Conservation (phyloP, 2,329 filamentous ascomycete species). For the Geosmithia morbida region DNA sequence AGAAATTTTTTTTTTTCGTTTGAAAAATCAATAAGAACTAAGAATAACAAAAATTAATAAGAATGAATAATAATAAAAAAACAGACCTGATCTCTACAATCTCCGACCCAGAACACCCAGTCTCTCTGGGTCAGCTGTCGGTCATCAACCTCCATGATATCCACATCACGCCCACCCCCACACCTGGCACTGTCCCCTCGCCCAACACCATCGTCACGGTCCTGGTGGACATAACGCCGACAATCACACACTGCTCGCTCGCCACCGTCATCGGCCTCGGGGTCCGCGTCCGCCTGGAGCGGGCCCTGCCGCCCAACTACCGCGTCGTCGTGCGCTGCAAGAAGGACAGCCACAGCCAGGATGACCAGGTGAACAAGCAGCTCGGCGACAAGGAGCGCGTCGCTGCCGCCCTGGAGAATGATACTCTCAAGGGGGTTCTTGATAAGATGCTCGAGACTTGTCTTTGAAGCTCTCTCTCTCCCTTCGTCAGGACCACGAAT, state of each 20-base stretch:
- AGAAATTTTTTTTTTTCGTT: too few species aligned
- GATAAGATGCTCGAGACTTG: constrained; percentile 91
- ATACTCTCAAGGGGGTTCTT: constrained; percentile 73
- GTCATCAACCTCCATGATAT: constrained; percentile 97
- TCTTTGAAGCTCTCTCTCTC: constrained; percentile 15
- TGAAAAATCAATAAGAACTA: too few species aligned
- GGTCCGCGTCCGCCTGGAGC: constrained; percentile 80
- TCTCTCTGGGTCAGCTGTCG: constrained; percentile 82
- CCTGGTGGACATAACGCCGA: constrained; percentile 82
- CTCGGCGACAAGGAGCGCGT: constrained; percentile 93
- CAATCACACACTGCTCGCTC: constrained; percentile 90
- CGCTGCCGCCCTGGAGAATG: constrained; percentile 87
- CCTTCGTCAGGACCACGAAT: not conserved
- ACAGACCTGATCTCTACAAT: constrained; percentile 87
- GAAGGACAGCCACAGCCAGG: constrained; percentile 88
- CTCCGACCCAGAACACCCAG: constrained; percentile 89
- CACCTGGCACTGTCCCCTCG: constrained; percentile 20
- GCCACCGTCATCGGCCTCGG: constrained; percentile 93
- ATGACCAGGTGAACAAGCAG: constrained; percentile 94
- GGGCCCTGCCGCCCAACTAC: constrained; percentile 81
- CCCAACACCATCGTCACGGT: constrained; percentile 53
- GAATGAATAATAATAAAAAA: too few species aligned
- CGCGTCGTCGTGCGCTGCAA: constrained; percentile 89
- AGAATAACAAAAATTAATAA: too few species aligned
- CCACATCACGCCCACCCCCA: constrained; percentile 41